Evolutionary conservation across 2,329 filamentous ascomycete species (phyloP).

Genomic region (Emergomyces pasteurianus): DNA sequence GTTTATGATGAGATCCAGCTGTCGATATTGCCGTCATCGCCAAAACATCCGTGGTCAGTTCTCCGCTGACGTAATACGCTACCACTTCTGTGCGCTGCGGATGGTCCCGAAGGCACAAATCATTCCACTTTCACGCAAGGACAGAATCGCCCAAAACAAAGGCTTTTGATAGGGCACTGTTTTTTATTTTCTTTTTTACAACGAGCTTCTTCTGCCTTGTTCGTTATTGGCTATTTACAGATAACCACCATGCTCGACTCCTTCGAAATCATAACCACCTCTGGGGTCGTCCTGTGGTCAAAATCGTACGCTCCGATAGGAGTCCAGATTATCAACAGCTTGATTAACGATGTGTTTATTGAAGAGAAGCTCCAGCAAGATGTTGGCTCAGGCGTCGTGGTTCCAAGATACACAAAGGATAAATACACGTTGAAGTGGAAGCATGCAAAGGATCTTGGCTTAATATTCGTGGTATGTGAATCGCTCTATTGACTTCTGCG

Average conservation of each 20-base stretch:
- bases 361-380: conserved; percentile 66
- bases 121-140: neutral
- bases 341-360: conserved; percentile 95
- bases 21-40: conserved; percentile 1
- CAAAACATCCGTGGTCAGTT: neutral
- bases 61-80: neutral
- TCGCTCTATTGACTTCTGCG: neutral
- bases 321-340: conserved; percentile 75
- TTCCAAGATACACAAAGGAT: conserved; percentile 71
- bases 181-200: neutral
- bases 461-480: conserved; percentile 77
- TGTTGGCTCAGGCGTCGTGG: conserved; percentile 47
- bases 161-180: neutral
- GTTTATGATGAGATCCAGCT: neutral
- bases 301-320: conserved; percentile 70
- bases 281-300: conserved; percentile 94
- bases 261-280: conserved; percentile 93
- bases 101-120: neutral
- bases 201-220: neutral
- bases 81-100: too few species aligned
- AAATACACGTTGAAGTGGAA: conserved; percentile 95
- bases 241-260: conserved; percentile 68
- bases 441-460: conserved; percentile 75
- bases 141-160: neutral
- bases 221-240: neutral